Base-by-base conservation (phyloP, 2,329 filamentous ascomycete genomes). In the Aspergillus jensenii region DNA sequence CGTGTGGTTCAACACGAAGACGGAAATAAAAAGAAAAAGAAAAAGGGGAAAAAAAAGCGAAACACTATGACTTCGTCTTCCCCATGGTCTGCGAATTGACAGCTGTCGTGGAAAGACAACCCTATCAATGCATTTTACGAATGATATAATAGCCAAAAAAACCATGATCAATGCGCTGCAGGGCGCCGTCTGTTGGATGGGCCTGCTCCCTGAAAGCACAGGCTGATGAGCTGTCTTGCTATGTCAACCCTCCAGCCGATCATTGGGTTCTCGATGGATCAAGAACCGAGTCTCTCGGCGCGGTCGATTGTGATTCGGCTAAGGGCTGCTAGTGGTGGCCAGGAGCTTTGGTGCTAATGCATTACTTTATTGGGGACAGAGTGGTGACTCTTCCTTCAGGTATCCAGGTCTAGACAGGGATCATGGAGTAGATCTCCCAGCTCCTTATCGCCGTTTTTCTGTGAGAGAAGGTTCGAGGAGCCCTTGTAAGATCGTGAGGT, bases 241-340 rank as follows among this genome's bases (percentile, higher is more conserved):
- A 52, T 59, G 57, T 59, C 53, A 59, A 52, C 53, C 62, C 44
- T 58, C 50, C 50, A 57, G 56, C 53, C 55, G 62, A 62, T 63
- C 62, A 61, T 64, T 60, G 48, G 55, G 40, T 59, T 64, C 63
- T 58, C 50, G 63, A 60, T 58, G 57, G 62, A 59, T 63, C 60
- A 64, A 56, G 56, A 58, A 56, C 54, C 8, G 45, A 58, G 60
- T 64, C 60, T 59, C 19, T n/a, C 52, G 48, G 37, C 44, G 48
- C 39, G 33, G 48, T 45, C 48, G 51, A 27, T 50, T 39, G 23
- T 61, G 59, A 65, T 65, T 64, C 62, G 63, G 53, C 47, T 21
- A 56, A 44, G 49, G 27, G 14, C 8, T 43, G 27, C 49, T 52
- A 52, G 49, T 52, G 49, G 33, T 52, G 19, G 41, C 51, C 51